Conservation (phyloP, 75 land plant genomes). For the Azolla pinnata region DNA sequence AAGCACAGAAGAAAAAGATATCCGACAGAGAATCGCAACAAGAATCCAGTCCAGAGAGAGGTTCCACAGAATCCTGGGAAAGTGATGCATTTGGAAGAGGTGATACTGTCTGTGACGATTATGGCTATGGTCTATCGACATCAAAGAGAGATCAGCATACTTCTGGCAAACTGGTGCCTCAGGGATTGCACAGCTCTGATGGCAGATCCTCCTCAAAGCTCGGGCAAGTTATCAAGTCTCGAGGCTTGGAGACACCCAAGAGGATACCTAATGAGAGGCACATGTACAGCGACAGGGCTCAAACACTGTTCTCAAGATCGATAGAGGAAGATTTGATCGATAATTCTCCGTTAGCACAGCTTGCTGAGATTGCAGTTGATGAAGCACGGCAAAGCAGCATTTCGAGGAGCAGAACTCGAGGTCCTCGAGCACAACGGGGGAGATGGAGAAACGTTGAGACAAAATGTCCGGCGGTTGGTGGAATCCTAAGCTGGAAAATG, state of each 20-base stretch:
- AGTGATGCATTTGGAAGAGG: background rate
- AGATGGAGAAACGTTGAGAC: background rate
- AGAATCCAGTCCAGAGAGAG: background rate
- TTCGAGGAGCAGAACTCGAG: background rate
- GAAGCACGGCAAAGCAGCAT: background rate
- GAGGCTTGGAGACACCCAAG: background rate
- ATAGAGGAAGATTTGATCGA: background rate
- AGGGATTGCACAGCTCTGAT: too few relatives aligned
- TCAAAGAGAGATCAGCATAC: background rate
- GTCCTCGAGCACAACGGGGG: constrained; percentile 2
- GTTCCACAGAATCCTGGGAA: background rate
- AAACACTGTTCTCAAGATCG: background rate
- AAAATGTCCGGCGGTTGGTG: background rate
- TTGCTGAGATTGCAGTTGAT: constrained; percentile 9
- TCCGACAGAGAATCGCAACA: background rate
- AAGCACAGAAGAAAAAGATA: background rate
- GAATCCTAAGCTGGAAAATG: background rate
- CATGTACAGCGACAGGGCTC: background rate
- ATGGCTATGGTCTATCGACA: too few relatives aligned
- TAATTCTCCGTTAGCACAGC: background rate
- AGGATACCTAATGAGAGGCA: background rate
- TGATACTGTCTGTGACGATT: background rate
- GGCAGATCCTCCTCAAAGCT: too few relatives aligned
- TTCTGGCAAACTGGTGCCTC: background rate
- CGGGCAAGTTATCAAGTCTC: background rate